Base-by-base conservation (phyloP, 2,329 filamentous ascomycete genomes). In the Ramularia endophylla region DNA sequence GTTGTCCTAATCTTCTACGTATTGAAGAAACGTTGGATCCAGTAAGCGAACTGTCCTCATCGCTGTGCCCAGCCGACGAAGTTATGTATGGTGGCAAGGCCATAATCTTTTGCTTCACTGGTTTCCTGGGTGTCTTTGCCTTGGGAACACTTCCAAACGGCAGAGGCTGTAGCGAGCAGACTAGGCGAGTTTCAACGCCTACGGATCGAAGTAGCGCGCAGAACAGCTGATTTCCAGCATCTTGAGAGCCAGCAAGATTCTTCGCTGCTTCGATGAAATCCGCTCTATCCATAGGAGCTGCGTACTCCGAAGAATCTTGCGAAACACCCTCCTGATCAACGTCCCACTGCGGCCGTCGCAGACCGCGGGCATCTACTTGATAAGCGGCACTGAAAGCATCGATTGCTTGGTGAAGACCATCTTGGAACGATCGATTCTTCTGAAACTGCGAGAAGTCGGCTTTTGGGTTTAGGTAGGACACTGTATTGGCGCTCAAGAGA, bases 81-180 rank as follows among this genome's bases (percentile, higher is more conserved):
- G 48, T 40, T 5, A 46, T 45, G 36, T 44, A 41, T 28, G 54
- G 47, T 28, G 56, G 29, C 43, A 58, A 45, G 48, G 59, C 43
- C 64, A 70, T 51, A 54, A 67, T 36, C 58, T 43, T 50, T 27
- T 51, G 43, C 42, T 62, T 52, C 19, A 60, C 51, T 11, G 62
- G 55, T 56, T 72, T 68, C 37, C 57, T 58, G 8, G 72, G 63
- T 19, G 68, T 65, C 44, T 37, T 65, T 49, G 41, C 62, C 60
- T 59, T 72, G 65, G 68, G 66, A 2, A 65, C 62, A 9, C 66
- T 74, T 2, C 73, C 70, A 52, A 89, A 89, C 0, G 85, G 74
- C 1, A 98, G 70, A 1, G 83, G 79, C 52, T 98, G 92, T 3
- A 98, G 68, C 4, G 92, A 98, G 62, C 88, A 95, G 0, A 97